Evolutionary conservation across 176 grass and related monocot species (phyloP).

Genomic region (Secale cereale): DNA sequence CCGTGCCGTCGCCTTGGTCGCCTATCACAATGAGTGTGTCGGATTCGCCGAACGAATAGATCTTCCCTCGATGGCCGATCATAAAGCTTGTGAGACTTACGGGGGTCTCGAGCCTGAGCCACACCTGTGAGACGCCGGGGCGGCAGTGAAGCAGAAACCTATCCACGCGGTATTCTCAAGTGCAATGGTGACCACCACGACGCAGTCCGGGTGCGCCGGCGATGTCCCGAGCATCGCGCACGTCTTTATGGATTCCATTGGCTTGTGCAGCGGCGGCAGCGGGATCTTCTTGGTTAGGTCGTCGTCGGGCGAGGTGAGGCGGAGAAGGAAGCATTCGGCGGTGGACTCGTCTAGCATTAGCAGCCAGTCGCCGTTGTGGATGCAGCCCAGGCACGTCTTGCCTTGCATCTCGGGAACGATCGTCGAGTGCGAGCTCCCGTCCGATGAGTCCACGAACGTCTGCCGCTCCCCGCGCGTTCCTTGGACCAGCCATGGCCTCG

Average conservation of each 20-base stretch:
- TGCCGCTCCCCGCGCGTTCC: not conserved
- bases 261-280: not conserved
- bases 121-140: not conserved
- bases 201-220: not conserved
- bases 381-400: conserved; percentile 3
- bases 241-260: not conserved
- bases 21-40: too few species aligned
- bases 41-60: not conserved
- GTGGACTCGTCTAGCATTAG: not conserved
- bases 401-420: not conserved
- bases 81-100: not conserved
- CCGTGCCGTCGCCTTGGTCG: not conserved
- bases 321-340: not conserved
- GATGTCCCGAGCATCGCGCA: not conserved
- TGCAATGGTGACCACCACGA: not conserved
- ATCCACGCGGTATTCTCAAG: not conserved
- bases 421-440: not conserved
- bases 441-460: not conserved
- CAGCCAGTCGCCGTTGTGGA: conserved; percentile 2
- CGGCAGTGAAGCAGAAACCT: not conserved
- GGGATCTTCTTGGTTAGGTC: not conserved
- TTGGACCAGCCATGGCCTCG: not conserved
- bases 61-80: not conserved
- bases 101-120: not conserved
- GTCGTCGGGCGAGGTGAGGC: not conserved